Percentiles rank a stretch among this genome's conserved stretches.
Evolutionary conservation across 805 yeast genomes (phyloP).

Genomic region (Suhomyces sp.): DNA sequence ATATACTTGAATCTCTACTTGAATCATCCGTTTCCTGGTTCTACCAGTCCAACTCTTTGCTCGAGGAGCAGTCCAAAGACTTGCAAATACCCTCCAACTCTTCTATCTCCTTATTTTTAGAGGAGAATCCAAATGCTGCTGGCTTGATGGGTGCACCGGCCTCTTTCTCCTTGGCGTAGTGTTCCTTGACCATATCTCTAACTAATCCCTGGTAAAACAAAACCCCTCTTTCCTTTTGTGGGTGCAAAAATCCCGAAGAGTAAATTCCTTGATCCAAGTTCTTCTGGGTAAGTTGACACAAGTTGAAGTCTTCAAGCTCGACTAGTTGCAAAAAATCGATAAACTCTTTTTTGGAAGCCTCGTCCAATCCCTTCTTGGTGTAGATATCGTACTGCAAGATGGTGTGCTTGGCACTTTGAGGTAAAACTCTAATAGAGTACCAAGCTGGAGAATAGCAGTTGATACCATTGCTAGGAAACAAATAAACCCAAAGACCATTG

Average conservation of each 20-base stretch:
- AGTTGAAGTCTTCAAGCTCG: slow-evolving; percentile 56
- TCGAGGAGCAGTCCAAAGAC: slow-evolving; percentile 44
- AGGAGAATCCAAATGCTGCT: slow-evolving; percentile 43
- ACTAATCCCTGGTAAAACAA: slow-evolving; percentile 54
- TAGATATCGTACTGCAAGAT: slow-evolving; percentile 59
- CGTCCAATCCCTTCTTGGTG: slow-evolving; percentile 56
- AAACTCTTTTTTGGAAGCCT: slow-evolving; percentile 54
- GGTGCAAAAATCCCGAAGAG: slow-evolving; percentile 57
- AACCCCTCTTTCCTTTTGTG: slow-evolving; percentile 57
- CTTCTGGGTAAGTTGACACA: slow-evolving; percentile 58
- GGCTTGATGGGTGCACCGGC: slow-evolving; percentile 51
- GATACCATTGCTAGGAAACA: slow-evolving; percentile 58
- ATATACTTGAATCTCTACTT: too few species aligned
- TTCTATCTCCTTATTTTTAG: slow-evolving; percentile 37
- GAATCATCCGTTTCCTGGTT: not conserved
- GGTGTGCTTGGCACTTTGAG: slow-evolving; percentile 51
- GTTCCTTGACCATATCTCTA: slow-evolving; percentile 56
- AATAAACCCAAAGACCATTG: slow-evolving; percentile 61
- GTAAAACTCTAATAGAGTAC: slow-evolving; percentile 60
- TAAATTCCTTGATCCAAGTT: slow-evolving; percentile 61
- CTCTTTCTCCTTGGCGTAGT: slow-evolving; percentile 43
- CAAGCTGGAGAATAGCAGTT: slow-evolving; percentile 67
- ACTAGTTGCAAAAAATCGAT: slow-evolving; percentile 62
- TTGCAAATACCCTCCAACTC: slow-evolving; percentile 51
- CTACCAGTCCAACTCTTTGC: slow-evolving; percentile 11